Evolutionary conservation across 2,329 filamentous ascomycete genomes (phyloP).

Genomic region (Coniochaeta pulveracea): DNA sequence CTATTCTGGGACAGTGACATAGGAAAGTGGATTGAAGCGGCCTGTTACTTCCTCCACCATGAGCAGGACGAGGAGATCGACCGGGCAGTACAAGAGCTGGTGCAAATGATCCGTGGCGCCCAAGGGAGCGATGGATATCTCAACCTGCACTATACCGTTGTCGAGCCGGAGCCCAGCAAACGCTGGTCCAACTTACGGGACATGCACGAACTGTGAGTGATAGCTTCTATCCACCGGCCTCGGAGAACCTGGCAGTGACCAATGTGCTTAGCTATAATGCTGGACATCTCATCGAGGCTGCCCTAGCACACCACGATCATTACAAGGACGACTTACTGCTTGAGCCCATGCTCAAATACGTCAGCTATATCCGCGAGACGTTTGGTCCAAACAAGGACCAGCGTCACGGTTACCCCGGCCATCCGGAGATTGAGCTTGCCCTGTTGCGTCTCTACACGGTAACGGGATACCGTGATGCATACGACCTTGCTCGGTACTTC

Average conservation of each 20-base stretch:
- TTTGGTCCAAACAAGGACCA: slow-evolving; percentile 40
- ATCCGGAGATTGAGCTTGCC: slow-evolving; percentile 41
- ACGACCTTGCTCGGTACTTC: slow-evolving; percentile 42
- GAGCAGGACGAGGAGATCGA: slow-evolving; percentile 32
- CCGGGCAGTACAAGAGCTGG: slow-evolving; percentile 40
- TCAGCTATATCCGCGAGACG: slow-evolving; percentile 34
- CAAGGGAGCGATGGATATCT: slow-evolving; percentile 51
- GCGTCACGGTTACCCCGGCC: slow-evolving; percentile 48
- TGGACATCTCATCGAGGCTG: slow-evolving; percentile 51
- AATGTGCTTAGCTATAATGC: slow-evolving; percentile 36
- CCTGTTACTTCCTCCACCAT: slow-evolving; percentile 40
- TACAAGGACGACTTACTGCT: slow-evolving; percentile 40
- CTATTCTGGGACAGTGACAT: slow-evolving; percentile 47
- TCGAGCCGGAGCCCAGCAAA: slow-evolving; percentile 33
- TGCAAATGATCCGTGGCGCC: slow-evolving; percentile 42
- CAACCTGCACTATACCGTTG: slow-evolving; percentile 51
- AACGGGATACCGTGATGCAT: slow-evolving; percentile 23
- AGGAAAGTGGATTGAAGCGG: slow-evolving; percentile 52
- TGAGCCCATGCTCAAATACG: slow-evolving; percentile 40
- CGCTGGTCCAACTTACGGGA: slow-evolving; percentile 48
- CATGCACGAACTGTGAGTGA: slow-evolving; percentile 45
- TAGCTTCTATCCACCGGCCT: not conserved
- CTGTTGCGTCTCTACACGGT: slow-evolving; percentile 24
- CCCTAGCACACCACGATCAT: slow-evolving; percentile 40
- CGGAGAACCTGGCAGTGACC: slow-evolving; percentile 3